A percentile compares a stretch with the other conserved stretches of the same genome.
Evolutionary conservation across 2,329 filamentous ascomycete species (phyloP).

Genomic region (Xylariomycetidae sp.): DNA sequence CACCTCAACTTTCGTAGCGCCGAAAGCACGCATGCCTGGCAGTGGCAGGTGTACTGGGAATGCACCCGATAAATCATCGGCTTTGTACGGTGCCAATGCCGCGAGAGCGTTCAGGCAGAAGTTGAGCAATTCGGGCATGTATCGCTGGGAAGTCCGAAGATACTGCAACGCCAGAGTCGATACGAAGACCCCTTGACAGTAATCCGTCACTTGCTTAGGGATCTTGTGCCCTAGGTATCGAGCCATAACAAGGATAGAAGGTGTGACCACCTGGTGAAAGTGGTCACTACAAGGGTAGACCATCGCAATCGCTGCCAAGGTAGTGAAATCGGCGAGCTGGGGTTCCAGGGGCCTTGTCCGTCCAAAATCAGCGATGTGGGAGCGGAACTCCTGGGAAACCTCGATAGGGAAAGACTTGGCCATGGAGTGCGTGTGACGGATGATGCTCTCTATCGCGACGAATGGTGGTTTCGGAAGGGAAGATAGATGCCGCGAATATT

Average conservation of each 20-base stretch:
- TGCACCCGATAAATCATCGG: conserved; percentile 37
- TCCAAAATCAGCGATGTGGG: conserved; percentile 57
- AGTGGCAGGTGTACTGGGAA: conserved; percentile 58
- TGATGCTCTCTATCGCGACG: conserved; percentile 66
- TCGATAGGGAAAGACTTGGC: conserved; percentile 78
- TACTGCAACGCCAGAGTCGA: conserved; percentile 75
- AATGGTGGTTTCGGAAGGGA: conserved; percentile 48
- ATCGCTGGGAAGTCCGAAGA: conserved; percentile 76
- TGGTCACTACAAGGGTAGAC: conserved; percentile 96
- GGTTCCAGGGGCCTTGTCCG: conserved; percentile 45
- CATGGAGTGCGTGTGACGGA: conserved; percentile 75
- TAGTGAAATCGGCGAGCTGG: conserved; percentile 65
- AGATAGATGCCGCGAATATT: conserved; percentile 50
- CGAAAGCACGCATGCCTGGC: conserved; percentile 44
- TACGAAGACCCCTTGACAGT: conserved; percentile 71
- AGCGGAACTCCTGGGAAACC: conserved; percentile 70
- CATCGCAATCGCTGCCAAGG: conserved; percentile 76
- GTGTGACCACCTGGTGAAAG: conserved; percentile 92
- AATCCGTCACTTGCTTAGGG: conserved; percentile 58
- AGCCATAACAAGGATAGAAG: conserved; percentile 77
- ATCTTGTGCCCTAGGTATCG: conserved; percentile 76
- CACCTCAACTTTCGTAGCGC: conserved; percentile 32
- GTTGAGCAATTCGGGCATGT: conserved; percentile 81
- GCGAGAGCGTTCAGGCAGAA: conserved; percentile 71
- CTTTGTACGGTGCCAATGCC: conserved; percentile 54